phyloP scores from a whole-genome alignment of 2,329 filamentous ascomycete species.

The Apiospora koreana region DNA sequence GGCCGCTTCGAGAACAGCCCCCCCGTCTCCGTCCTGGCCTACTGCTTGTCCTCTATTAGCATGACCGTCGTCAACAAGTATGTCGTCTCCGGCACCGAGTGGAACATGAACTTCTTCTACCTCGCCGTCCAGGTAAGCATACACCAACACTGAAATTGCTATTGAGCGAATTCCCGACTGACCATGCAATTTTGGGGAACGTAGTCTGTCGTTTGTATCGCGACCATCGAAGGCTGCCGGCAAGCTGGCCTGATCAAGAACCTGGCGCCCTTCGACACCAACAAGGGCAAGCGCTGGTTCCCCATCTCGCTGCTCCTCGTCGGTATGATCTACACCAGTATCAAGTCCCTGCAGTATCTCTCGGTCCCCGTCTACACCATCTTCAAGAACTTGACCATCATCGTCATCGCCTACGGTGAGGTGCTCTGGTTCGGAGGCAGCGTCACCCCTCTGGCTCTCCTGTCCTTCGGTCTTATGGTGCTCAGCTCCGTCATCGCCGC shows the following conservation, averaged over 20 bases:
- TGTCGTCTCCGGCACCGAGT: constrained; percentile 84
- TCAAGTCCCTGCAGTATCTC: constrained; percentile 92
- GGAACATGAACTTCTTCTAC: constrained; percentile 97
- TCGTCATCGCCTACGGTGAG: constrained; percentile 97
- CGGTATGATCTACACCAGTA: constrained; percentile 98
- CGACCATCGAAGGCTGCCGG: constrained; percentile 82
- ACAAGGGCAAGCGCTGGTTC: constrained; percentile 96
- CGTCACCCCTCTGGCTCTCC: constrained; percentile 81
- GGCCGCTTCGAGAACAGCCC: constrained; percentile 72
- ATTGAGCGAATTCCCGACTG: background rate
- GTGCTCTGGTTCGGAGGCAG: constrained; percentile 97
- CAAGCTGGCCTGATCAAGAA: constrained; percentile 79
- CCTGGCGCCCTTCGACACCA: constrained; percentile 76
- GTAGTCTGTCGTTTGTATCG: constrained; percentile 85
- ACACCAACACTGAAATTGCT: background rate
- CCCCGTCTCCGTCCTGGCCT: constrained; percentile 77
- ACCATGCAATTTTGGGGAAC: constrained; percentile 15
- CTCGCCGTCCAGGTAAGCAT: constrained; percentile 83
- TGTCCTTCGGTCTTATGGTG: constrained; percentile 97
- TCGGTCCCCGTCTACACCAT: constrained; percentile 99
- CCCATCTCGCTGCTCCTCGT: constrained; percentile 94
- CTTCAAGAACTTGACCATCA: constrained; percentile 99
- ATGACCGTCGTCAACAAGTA: constrained; percentile 99
- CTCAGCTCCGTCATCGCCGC: constrained; percentile 91
- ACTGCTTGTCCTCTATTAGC: constrained; percentile 94